phyloP scores from a whole-genome alignment of 1,139 yeast species.

The Taphrina populina region DNA sequence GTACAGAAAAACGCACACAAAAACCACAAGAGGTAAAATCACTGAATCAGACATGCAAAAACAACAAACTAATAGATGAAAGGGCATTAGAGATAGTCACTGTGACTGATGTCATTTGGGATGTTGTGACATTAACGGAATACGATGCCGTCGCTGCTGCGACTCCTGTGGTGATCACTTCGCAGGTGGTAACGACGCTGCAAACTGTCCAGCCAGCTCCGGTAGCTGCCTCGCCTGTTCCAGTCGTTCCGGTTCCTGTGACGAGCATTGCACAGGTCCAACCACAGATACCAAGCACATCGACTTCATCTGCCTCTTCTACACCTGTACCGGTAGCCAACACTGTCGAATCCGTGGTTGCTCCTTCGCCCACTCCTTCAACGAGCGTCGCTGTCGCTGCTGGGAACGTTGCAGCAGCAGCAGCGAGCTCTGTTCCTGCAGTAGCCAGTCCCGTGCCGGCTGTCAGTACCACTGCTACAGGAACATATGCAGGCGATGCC shows the following conservation, averaged over 20 bases:
- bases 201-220: constrained; percentile 32
- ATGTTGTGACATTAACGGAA: constrained; percentile 26
- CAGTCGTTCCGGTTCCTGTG: constrained; percentile 30
- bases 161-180: neutral
- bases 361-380: constrained; percentile 5
- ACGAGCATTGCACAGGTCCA: constrained; percentile 34
- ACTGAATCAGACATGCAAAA: no score
- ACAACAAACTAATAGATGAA: no score
- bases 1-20: neutral
- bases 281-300: no score
- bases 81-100: constrained; percentile 26
- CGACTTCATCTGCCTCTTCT: constrained; percentile 37
- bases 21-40: no score
- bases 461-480: constrained; percentile 43
- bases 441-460: constrained; percentile 41
- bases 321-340: constrained; percentile 35
- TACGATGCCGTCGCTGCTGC: constrained; percentile 14
- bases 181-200: constrained; percentile 10
- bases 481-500: constrained; percentile 53
- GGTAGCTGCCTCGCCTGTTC: constrained; percentile 35
- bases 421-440: constrained; percentile 39
- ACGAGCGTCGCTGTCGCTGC: constrained; percentile 11
- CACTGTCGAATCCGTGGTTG: constrained; percentile 32
- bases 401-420: constrained; percentile 27
- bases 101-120: constrained; percentile 31